Base-by-base conservation (phyloP, 495 filamentous ascomycete genomes). In the Aspergillus cavernicola region DNA sequence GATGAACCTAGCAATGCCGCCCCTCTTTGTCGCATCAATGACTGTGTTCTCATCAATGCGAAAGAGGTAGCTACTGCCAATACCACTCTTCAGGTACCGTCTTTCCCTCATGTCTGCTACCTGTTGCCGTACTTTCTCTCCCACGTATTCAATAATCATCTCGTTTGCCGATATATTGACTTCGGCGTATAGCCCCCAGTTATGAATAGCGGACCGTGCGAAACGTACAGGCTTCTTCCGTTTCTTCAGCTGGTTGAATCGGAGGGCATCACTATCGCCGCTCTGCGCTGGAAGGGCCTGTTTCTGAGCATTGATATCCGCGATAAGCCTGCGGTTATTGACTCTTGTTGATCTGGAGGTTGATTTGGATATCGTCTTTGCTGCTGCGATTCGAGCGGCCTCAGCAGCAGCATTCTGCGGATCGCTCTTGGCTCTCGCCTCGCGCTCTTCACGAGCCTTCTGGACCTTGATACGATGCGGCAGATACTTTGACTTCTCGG, bases 81-180 rank as follows among this genome's bases (percentile, higher is more conserved):
- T 96, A 16, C 93, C 93, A 62, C 92, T 95, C 76, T 93, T 92
- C 56, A 95, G 79, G 67, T 99, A 99, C 50, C 85, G 82, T 41
- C 83, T 78, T 74, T 99, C 93, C 44, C 93, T 84, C 71, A 97
- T 85, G 58, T 99, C 92, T 3, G 93, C 92, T 55, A 99, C 92
- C 65, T 92, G 88, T 69, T 97, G 93, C 42, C 93, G 84, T 11
- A 99, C 90, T 63, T 93, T 95, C 70, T 99, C 95, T 49, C 93
- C 93, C 15, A 99, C 93, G 66, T 99, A 99, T 72, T 99, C 93
- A 64, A 99, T 99, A 63, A 99, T 99, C 91, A 99, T 97, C 68
- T 99, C 93, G 66, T 96, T 95, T 58, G 90, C 90, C 24, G 89
- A 79, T 53, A 99, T 99, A 60, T 95, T 92, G 69, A 97, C 92